Evolutionary conservation across 1,284 basidiomycete species (phyloP).

Genomic region (Irpex sp.): DNA sequence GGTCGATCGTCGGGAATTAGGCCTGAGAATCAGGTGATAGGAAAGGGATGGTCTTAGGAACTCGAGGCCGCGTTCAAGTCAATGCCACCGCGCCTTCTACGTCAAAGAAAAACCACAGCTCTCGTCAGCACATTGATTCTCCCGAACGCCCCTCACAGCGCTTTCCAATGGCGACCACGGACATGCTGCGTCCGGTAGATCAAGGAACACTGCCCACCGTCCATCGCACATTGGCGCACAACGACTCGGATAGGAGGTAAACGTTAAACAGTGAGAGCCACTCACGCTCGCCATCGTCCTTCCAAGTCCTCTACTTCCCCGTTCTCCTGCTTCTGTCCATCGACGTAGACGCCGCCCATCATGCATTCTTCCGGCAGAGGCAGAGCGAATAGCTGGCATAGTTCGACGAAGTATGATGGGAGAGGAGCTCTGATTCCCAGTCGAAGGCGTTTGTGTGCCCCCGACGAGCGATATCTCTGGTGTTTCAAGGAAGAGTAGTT

Average conservation of each 20-base stretch:
- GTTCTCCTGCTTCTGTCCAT: conserved; percentile 32
- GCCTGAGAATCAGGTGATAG: too few relatives aligned
- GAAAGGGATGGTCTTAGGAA: too few relatives aligned
- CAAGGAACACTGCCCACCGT: background rate
- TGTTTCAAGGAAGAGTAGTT: background rate
- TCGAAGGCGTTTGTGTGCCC: conserved; percentile 41
- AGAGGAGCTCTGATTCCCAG: conserved; percentile 51
- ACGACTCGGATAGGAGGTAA: too few relatives aligned
- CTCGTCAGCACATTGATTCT: too few relatives aligned
- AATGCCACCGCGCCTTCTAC: too few relatives aligned
- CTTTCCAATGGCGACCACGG: too few relatives aligned
- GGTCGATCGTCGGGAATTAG: too few relatives aligned
- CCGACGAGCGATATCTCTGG: conserved; percentile 45
- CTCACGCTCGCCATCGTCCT: conserved; percentile 1
- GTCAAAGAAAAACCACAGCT: too few relatives aligned
- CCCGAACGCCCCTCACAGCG: too few relatives aligned
- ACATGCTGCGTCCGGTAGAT: too few relatives aligned
- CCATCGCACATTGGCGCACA: too few relatives aligned
- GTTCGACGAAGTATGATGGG: conserved; percentile 43
- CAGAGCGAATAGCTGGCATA: conserved; percentile 43
- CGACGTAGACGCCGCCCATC: conserved; percentile 43
- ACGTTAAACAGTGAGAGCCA: background rate
- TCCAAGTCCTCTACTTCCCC: conserved; percentile 6
- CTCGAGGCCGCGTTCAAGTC: too few relatives aligned
- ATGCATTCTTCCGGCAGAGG: conserved; percentile 31